Evolutionary conservation across 352 stramenopile species (phyloP), one percentile per base, ranked within the genome.

Genomic region (Globisporangium viniferum): DNA sequence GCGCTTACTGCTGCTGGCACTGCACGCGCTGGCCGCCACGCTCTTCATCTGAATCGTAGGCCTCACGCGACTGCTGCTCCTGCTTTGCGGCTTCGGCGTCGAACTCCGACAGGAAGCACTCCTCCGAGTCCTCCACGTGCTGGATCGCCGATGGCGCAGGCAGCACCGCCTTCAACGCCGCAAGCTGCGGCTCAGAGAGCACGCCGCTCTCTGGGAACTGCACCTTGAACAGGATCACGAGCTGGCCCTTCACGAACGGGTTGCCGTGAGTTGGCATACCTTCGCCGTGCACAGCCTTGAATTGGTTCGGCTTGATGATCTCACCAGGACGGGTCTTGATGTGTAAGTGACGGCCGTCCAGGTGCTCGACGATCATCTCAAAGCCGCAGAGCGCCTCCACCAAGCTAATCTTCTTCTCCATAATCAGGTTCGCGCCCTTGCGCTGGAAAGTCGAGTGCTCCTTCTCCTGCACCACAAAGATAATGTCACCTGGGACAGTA

Each of bases 381-480:
- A 97, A 94, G 54, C 88, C 88, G 69, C 79, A 90, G 0, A 99
- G 79, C 33, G 97, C 94, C 78, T 99, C 95, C 31, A 97, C 95
- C 41, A 99, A 76, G 64, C 82, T 93, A 59, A 99, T 86, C 69
- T 97, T 96, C 76, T 98, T 98, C 70, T 97, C 92, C 69, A 98
- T 95, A 64, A 99, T 87, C 39, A 99, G 82, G 85, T 99, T 98
- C 58, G 92, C 90, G 36, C 96, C 96, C 84, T 99, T 98, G 57
- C 96, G 85, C 80, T 98, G 98, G 80, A 99, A 99, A 15, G 93
- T 82, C 20, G 80, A 69, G 72, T 99, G 96, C 67, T 98, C 93
- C 79, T 99, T 99, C 78, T 99, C 94, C 80, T 99, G 94, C 51
- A 99, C 86, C 58, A 99, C 91, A 78, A 99, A 99, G 73, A 99